Percentiles rank a stretch among this genome's conserved stretches.
Evolutionary conservation across 345 rosid species (phyloP).

Genomic region (Noccaea caerulescens): DNA sequence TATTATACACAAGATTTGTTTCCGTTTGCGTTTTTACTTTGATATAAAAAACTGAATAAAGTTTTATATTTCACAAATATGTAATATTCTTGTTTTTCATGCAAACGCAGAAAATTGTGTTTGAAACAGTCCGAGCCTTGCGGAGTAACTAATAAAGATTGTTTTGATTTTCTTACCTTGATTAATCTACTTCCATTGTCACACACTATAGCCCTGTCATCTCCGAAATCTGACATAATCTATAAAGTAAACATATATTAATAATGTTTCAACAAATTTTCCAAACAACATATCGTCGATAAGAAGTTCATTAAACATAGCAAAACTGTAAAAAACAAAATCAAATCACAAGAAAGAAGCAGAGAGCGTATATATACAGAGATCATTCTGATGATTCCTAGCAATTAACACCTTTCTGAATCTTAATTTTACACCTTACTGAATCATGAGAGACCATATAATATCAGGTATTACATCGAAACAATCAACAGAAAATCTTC

Average conservation of each 20-base stretch:
- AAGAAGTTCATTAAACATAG: too few relatives aligned
- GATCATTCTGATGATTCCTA: too few relatives aligned
- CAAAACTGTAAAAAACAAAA: neutral
- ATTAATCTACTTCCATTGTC: conserved; percentile 78
- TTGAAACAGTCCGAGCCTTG: neutral
- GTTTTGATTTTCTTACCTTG: conserved; percentile 48
- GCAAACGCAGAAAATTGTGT: neutral
- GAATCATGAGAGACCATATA: too few relatives aligned
- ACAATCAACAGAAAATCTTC: too few relatives aligned
- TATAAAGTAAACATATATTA: conserved; percentile 15
- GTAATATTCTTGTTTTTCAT: neutral
- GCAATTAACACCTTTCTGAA: too few relatives aligned
- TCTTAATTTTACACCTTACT: too few relatives aligned
- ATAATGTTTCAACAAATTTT: too few relatives aligned
- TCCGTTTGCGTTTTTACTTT: neutral
- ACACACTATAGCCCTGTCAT: conserved; percentile 63
- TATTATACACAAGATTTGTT: neutral
- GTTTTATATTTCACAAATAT: too few relatives aligned
- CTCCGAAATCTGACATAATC: conserved; percentile 59
- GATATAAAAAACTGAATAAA: too few relatives aligned
- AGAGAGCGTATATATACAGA: neutral
- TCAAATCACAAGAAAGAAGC: conserved; percentile 2
- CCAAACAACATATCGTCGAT: too few relatives aligned
- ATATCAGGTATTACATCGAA: too few relatives aligned
- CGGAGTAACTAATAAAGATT: neutral